Conservation (phyloP, 1,139 yeast genomes). For the Zygoascus sp. region DNA sequence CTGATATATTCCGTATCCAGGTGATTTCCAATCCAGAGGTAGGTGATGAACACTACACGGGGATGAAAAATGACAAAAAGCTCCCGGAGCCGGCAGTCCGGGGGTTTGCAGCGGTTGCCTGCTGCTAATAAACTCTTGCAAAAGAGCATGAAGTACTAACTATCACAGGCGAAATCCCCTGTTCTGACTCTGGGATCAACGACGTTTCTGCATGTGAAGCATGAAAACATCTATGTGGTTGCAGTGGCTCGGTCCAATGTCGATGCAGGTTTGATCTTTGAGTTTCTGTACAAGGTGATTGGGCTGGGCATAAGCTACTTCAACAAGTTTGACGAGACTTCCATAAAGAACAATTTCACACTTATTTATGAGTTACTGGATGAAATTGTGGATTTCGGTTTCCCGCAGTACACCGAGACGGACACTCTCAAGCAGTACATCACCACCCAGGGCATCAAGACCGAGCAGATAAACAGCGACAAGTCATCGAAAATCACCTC, state of each 20-base stretch:
- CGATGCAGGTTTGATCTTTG: conserved; percentile 76
- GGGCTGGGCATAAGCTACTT: conserved; percentile 38
- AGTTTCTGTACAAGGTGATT: conserved; percentile 64
- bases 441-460: conserved; percentile 33
- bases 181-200: conserved; percentile 89
- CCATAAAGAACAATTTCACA: conserved; percentile 57
- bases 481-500: conserved; percentile 36
- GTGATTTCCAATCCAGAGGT: conserved; percentile 63
- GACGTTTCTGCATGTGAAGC: conserved; percentile 74
- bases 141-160: not conserved
- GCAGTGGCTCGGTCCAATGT: conserved; percentile 86
- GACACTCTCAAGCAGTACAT: conserved; percentile 42
- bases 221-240: conserved; percentile 70
- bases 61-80: no score
- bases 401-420: conserved; percentile 67
- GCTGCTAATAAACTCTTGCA: not conserved
- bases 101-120: no score
- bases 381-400: conserved; percentile 77
- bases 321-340: conserved; percentile 42
- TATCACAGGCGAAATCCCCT: conserved; percentile 60
- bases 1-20: conserved; percentile 90
- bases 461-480: conserved; percentile 18
- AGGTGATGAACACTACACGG: no score
- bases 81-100: no score
- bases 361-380: conserved; percentile 72